phyloP scores from a whole-genome alignment of 2,329 filamentous ascomycete species.

The Raffaelea deltoideospora region DNA sequence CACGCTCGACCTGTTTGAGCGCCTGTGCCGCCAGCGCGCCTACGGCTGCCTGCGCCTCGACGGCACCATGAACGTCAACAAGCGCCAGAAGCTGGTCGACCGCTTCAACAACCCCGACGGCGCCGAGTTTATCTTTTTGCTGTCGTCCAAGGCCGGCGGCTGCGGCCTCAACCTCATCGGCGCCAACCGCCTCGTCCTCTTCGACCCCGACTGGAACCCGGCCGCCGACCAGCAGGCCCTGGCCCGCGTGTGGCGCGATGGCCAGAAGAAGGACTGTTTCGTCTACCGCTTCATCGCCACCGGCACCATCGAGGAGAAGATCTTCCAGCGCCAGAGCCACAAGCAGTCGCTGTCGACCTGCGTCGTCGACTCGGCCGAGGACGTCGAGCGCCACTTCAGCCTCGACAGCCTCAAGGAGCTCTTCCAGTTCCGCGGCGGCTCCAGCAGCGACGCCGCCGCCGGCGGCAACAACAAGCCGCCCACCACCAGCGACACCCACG shows the following conservation, averaged over 20 bases:
- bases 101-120: constrained; percentile 92
- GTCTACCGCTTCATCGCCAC: constrained; percentile 99
- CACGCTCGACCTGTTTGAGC: constrained; percentile 87
- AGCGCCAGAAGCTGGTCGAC: constrained; percentile 92
- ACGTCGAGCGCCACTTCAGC: constrained; percentile 93
- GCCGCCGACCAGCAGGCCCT: constrained; percentile 94
- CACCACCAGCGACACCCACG: constrained; percentile 90
- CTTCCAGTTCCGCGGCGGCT: constrained; percentile 72
- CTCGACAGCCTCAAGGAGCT: constrained; percentile 81
- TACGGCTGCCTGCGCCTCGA: constrained; percentile 86
- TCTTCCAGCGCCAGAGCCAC: constrained; percentile 95
- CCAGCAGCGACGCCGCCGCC: constrained; percentile 67
- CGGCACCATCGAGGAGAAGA: constrained; percentile 96
- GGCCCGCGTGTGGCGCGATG: constrained; percentile 95
- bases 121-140: constrained; percentile 82
- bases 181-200: constrained; percentile 84
- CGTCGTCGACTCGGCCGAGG: constrained; percentile 90
- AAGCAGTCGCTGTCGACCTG: constrained; percentile 94
- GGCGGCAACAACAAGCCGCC: constrained; percentile 98
- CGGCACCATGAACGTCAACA: constrained; percentile 95
- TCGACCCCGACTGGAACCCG: constrained; percentile 97
- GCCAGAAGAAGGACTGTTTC: constrained; percentile 98
- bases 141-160: constrained; percentile 91
- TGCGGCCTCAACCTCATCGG: constrained; percentile 94
- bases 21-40: constrained; percentile 65